Evolutionary conservation across 1,139 yeast genomes (phyloP).

Genomic region (Debaryomyces sp.): DNA sequence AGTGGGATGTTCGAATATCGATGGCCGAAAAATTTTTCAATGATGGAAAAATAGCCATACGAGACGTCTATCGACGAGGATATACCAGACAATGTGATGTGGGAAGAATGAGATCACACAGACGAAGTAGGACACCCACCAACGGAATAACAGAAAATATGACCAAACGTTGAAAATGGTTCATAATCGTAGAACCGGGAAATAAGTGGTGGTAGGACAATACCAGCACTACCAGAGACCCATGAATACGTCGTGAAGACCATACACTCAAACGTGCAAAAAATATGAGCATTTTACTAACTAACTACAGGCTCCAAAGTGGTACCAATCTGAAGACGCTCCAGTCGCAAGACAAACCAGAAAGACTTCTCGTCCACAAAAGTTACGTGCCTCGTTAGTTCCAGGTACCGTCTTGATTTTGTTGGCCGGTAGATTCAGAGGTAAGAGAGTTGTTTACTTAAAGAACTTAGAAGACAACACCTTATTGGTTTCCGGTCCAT

Average conservation of each 20-base stretch:
- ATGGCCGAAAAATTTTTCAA: slow-evolving; percentile 6
- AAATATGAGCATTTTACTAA: slow-evolving; percentile 31
- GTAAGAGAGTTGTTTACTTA: slow-evolving; percentile 99
- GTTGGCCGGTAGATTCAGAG: slow-evolving; percentile 99
- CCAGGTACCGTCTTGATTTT: slow-evolving; percentile 99
- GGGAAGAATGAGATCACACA: neutral
- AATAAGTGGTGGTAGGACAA: neutral
- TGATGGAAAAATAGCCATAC: neutral
- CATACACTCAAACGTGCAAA: neutral
- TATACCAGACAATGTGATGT: neutral
- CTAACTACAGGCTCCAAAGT: slow-evolving; percentile 76
- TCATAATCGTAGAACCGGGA: neutral
- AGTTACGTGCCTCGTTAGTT: slow-evolving; percentile 94
- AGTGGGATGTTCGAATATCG: neutral
- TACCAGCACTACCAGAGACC: neutral
- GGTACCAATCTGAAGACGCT: slow-evolving; percentile 95
- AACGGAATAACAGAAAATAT: neutral
- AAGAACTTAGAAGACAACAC: slow-evolving; percentile 99
- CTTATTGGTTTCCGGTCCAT: slow-evolving; percentile 97
- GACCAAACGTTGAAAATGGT: neutral
- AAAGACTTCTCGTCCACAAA: slow-evolving; percentile 93
- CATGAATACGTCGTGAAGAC: neutral
- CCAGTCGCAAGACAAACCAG: slow-evolving; percentile 85
- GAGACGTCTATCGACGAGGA: neutral
- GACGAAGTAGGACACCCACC: neutral